A percentile compares a stretch with the other conserved stretches of the same genome.
These are phyloP conservation scores for Hypoxylon sp. DNA, from an alignment of 2,329 filamentous ascomycete species.

Conservation along the genomic window DNA sequence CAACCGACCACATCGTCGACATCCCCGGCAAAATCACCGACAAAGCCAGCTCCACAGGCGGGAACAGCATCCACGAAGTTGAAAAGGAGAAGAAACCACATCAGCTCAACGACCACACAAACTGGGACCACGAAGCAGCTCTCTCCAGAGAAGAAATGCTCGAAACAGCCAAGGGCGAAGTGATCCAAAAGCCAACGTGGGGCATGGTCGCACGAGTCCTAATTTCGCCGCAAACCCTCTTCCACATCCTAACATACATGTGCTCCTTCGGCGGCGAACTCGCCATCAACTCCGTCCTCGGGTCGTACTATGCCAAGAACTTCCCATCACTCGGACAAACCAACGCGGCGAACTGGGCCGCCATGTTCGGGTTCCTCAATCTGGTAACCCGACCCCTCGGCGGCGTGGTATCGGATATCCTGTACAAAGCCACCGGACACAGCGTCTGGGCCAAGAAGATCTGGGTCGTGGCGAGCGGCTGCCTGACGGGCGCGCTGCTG, in stretches of 20 bases:
- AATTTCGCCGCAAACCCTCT: constrained; percentile 69
- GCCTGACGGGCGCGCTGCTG: constrained; percentile 71
- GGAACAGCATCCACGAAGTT: constrained; percentile 60
- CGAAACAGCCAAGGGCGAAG: constrained; percentile 68
- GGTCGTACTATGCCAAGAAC: constrained; percentile 72
- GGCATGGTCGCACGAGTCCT: constrained; percentile 63
- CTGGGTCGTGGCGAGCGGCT: constrained; percentile 75
- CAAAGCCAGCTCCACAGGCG: constrained; percentile 56
- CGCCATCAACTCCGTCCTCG: constrained; percentile 73
- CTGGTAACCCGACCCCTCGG: constrained; percentile 76
- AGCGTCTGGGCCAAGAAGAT: constrained; percentile 64
- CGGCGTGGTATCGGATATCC: constrained; percentile 68
- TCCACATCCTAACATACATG: constrained; percentile 70
- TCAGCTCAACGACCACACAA: constrained; percentile 22
- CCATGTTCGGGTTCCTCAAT: constrained; percentile 84
- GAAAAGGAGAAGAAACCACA: constrained; percentile 58
- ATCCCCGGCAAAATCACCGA: constrained; percentile 67
- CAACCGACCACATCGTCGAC: constrained; percentile 63
- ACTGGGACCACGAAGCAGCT: constrained; percentile 62
- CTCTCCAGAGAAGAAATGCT: constrained; percentile 67
- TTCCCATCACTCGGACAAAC: constrained; percentile 72
- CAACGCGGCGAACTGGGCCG: constrained; percentile 72
- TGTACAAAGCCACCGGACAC: constrained; percentile 60
- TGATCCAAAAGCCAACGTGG: constrained; percentile 70
- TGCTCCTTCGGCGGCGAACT: constrained; percentile 76